phyloP scores from a whole-genome alignment of 306 rosid species.

The Oxytropis ochrocephala region DNA sequence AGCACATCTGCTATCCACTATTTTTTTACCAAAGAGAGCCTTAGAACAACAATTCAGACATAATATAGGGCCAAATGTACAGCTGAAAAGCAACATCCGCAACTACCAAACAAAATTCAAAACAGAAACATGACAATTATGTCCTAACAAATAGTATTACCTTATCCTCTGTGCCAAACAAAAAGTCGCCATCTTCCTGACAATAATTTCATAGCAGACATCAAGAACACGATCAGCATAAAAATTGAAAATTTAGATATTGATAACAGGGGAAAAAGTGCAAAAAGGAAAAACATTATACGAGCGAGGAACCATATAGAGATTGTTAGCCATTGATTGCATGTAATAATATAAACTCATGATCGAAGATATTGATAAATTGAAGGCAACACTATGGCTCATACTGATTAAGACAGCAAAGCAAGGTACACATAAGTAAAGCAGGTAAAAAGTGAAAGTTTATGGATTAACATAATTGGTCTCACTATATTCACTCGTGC shows the following conservation, averaged over 20 bases:
- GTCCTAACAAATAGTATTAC: conserved; percentile 28
- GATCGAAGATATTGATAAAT: neutral
- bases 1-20: too few relatives aligned
- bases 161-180: conserved; percentile 76
- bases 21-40: neutral
- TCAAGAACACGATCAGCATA: conserved; percentile 22
- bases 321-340: neutral
- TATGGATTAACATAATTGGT: neutral
- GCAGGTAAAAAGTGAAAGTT: neutral
- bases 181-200: conserved; percentile 89
- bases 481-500: neutral
- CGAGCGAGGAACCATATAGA: neutral
- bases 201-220: conserved; percentile 21
- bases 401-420: neutral
- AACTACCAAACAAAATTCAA: conserved; percentile 11
- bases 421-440: neutral
- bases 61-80: neutral
- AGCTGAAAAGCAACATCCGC: neutral
- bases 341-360: neutral
- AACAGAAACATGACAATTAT: conserved; percentile 9
- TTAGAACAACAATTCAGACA: neutral
- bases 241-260: neutral
- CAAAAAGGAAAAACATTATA: neutral
- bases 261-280: neutral
- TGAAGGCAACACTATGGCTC: neutral